Evolutionary conservation across 106 monocot genomes (phyloP), one percentile per base, ranked within the genome.

Genomic region (Phalaenopsis equestris): DNA sequence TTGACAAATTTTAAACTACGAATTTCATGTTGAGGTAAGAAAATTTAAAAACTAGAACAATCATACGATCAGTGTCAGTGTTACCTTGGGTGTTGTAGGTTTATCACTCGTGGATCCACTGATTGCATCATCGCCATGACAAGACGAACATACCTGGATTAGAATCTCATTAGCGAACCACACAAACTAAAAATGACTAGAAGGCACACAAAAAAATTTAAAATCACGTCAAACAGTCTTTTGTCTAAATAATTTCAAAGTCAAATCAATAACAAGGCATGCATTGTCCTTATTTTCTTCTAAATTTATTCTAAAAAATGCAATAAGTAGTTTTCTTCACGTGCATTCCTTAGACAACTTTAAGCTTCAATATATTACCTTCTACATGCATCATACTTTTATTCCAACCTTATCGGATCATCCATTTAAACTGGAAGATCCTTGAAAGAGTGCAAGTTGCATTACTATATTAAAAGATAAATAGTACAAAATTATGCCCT

Each of bases 71-170:
- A 73, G 42, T 6, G 41, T 36, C 11, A 23, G 42, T 10, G 42
- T 9, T 84, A 98, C 97, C 97, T 94, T 58, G 94, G 90, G 78
- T 98, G 90, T 21, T 85, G 76, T n/a, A 48, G 82, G 55, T 87
- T 86, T 42, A 94, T 89, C 82, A 91, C 90, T 36, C 84, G 83
- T 37, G 73, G 78, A 87, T 90, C 72, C 46, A 78, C 55, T 17
- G 82, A 80, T 76, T 89, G 87, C 78, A 85, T 81, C 78, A 94
- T 92, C 11, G 83, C 79, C 87, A 98, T 89, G 37, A 98, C 92
- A 80, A 88, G 88, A 81, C 92, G 92, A 42, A 98, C 88, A 83
- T 98, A 98, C 64, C 98, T 93, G 85, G 85, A 77, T 77, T 8
- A 61, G 5, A 73, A 55, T 16, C 48, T 38, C 0, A 42, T 57